A percentile compares a stretch with the other conserved stretches of the same genome.
Evolutionary conservation across 495 filamentous ascomycete genomes (phyloP).

Genomic region (Margaritispora aquatica): DNA sequence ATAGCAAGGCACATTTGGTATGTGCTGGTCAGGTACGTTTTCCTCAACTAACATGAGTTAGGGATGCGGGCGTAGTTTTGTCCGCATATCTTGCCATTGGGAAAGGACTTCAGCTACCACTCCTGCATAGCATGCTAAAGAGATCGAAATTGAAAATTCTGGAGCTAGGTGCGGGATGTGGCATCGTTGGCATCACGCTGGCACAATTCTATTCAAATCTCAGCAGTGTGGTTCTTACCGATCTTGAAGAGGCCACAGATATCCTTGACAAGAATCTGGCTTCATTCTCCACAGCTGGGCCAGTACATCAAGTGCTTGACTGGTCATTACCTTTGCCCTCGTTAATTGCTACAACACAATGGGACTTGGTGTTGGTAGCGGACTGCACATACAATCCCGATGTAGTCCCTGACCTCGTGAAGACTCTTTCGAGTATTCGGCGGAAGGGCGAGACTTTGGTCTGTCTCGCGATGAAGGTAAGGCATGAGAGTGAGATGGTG

Average conservation of each 20-base stretch:
- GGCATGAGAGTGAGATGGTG: constrained; percentile 73
- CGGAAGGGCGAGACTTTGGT: constrained; percentile 42
- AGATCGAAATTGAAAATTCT: constrained; percentile 44
- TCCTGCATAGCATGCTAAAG: background rate
- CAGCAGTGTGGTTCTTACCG: constrained; percentile 61
- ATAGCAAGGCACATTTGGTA: constrained; percentile 96
- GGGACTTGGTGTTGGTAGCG: constrained; percentile 74
- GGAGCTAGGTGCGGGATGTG: constrained; percentile 82
- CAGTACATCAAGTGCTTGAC: constrained; percentile 50
- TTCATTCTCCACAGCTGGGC: background rate
- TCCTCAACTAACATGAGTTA: constrained; percentile 24
- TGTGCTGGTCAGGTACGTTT: constrained; percentile 23
- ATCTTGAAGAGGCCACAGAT: constrained; percentile 70
- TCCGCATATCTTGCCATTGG: constrained; percentile 32
- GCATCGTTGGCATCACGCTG: constrained; percentile 73
- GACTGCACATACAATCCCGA: constrained; percentile 96
- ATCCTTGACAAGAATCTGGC: constrained; percentile 54
- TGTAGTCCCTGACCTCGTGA: constrained; percentile 68
- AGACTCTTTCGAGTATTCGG: constrained; percentile 53
- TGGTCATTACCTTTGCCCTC: constrained; percentile 55
- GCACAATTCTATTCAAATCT: constrained; percentile 13
- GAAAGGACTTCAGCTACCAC: background rate
- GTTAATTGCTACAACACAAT: constrained; percentile 32
- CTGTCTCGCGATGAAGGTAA: constrained; percentile 73
- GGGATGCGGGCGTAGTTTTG: constrained; percentile 65